phyloP scores from a whole-genome alignment of 768 basidiomycete species.

The Tylopilus felleus region DNA sequence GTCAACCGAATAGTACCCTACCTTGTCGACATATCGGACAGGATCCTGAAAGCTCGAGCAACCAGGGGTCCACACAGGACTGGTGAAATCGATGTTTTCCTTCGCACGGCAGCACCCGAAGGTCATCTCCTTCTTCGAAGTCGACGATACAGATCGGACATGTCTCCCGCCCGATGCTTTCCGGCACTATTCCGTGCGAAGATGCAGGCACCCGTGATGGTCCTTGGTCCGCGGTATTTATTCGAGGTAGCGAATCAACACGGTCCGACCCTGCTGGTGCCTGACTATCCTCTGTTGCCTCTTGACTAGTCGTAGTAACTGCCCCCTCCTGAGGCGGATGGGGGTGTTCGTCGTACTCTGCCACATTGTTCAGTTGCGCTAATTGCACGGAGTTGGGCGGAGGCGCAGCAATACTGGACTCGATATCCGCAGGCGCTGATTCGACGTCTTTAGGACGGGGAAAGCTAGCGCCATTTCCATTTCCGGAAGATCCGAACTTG shows the following conservation, averaged over 20 bases:
- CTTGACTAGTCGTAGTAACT: background rate
- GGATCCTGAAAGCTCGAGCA: constrained; percentile 83
- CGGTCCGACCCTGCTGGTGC: constrained; percentile 7
- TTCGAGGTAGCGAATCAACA: background rate
- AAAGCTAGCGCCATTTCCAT: constrained; percentile 13
- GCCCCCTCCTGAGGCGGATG: background rate
- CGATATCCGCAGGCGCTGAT: constrained; percentile 5
- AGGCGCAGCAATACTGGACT: background rate
- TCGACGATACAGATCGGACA: constrained; percentile 96
- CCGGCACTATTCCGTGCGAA: constrained; percentile 40
- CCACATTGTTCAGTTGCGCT: background rate
- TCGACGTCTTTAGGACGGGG: constrained; percentile 34
- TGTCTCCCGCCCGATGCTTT: constrained; percentile 73
- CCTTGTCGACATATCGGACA: constrained; percentile 94
- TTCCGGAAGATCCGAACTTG: constrained; percentile 58
- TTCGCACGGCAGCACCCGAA: constrained; percentile 88
- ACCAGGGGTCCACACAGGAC: constrained; percentile 89
- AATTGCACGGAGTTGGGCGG: constrained; percentile 12
- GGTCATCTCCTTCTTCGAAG: constrained; percentile 90
- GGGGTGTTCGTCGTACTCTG: background rate
- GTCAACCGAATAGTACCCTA: constrained; percentile 29
- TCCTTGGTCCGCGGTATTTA: background rate
- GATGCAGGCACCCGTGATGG: background rate
- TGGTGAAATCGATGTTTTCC: constrained; percentile 90
- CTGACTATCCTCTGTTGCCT: background rate